phyloP scores from a whole-genome alignment of 2,329 filamentous ascomycete genomes.

The Raffaelea ambrosiae region DNA sequence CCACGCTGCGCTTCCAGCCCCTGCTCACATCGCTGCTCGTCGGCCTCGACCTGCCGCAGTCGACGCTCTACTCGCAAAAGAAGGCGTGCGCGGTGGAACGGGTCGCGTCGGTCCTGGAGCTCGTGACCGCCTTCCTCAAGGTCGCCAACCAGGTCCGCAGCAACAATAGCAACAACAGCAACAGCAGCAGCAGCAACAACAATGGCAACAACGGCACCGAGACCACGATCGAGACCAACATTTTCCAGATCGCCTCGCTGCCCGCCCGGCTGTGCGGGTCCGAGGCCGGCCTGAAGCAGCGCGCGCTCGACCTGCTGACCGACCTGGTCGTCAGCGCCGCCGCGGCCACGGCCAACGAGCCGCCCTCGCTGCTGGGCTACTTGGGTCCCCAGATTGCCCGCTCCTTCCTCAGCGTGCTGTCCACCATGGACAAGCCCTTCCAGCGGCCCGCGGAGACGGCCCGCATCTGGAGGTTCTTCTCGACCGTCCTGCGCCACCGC shows the following conservation, averaged over 20 bases:
- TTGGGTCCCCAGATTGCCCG: conserved; percentile 75
- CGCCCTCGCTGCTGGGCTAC: conserved; percentile 88
- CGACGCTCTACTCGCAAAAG: conserved; percentile 53
- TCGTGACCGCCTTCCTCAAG: conserved; percentile 63
- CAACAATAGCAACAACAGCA: conserved; percentile 29
- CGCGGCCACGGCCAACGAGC: conserved; percentile 54
- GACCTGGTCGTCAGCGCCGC: conserved; percentile 64
- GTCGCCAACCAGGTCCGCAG: conserved; percentile 54
- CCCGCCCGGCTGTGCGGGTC: conserved; percentile 69
- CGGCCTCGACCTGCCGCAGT: conserved; percentile 48
- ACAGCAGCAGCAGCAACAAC: conserved; percentile 64
- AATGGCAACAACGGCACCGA: conserved; percentile 31
- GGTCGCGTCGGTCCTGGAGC: conserved; percentile 53
- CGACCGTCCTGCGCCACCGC: conserved; percentile 75
- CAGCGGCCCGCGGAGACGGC: conserved; percentile 55
- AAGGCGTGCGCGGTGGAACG: conserved; percentile 51
- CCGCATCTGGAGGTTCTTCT: conserved; percentile 76
- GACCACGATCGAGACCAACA: conserved; percentile 63
- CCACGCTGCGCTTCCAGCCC: conserved; percentile 67
- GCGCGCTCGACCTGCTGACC: conserved; percentile 62
- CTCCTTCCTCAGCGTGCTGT: conserved; percentile 72
- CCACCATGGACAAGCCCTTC: conserved; percentile 69
- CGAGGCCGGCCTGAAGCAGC: conserved; percentile 55
- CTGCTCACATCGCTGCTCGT: conserved; percentile 62
- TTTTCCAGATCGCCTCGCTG: conserved; percentile 73